Conservation (phyloP, 164 flowering plant genomes). For the Vitis cinerea region DNA sequence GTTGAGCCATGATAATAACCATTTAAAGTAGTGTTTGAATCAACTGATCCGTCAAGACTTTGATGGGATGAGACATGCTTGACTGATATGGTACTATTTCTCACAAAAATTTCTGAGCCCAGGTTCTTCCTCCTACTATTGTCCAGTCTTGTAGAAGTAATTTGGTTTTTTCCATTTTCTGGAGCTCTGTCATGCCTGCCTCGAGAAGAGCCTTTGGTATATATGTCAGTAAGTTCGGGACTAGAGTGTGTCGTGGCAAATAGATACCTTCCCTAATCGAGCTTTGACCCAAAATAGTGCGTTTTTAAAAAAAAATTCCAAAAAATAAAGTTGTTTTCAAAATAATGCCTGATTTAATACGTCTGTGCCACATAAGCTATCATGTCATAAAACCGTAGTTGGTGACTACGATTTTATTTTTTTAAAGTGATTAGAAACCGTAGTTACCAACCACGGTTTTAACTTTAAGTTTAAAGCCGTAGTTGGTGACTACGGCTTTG, state of each 20-base stretch:
- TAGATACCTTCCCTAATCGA: slow-evolving; percentile 44
- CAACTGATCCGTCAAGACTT: slow-evolving; percentile 29
- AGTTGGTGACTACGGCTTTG: too few relatives aligned
- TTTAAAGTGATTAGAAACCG: too few relatives aligned
- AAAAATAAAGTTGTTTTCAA: too few relatives aligned
- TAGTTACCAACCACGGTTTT: too few relatives aligned
- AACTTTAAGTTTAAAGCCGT: too few relatives aligned
- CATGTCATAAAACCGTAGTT: too few relatives aligned
- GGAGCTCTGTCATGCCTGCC: slow-evolving; percentile 40
- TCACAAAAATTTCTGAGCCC: slow-evolving; percentile 39
- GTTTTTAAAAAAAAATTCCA: too few relatives aligned
- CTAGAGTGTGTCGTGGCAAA: slow-evolving; percentile 88
- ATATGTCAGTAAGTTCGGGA: slow-evolving; percentile 79
- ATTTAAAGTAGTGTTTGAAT: slow-evolving; percentile 30
- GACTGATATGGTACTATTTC: slow-evolving; percentile 30
- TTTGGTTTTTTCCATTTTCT: slow-evolving; percentile 52
- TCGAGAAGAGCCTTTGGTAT: slow-evolving; percentile 46
- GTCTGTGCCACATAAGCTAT: too few relatives aligned
- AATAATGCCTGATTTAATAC: too few relatives aligned
- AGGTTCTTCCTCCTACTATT: slow-evolving; percentile 50
- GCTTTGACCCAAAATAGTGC: too few relatives aligned
- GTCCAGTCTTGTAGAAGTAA: slow-evolving; percentile 41
- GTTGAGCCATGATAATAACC: slow-evolving; percentile 41
- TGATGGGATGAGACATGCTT: slow-evolving; percentile 46
- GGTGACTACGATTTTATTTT: too few relatives aligned